A percentile compares a stretch with the other conserved stretches of the same genome.
These are phyloP conservation scores for Blastocystis sp. DNA, from an alignment of 352 stramenopile genomes.

Conservation along the genomic window DNA sequence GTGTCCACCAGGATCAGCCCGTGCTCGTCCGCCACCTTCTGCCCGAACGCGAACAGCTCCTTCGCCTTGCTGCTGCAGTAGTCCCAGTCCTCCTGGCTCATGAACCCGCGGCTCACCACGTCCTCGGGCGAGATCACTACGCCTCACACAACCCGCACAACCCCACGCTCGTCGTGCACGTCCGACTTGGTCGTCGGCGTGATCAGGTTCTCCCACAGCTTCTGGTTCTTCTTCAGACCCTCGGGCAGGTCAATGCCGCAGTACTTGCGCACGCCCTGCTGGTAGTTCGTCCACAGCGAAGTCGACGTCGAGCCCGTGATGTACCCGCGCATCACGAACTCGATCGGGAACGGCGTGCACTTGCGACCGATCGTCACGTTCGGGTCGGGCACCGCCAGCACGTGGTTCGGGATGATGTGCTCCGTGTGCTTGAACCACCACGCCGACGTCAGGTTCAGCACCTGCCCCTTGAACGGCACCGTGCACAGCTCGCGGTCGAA, in stretches of 20 bases:
- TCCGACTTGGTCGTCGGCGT: slow-evolving; percentile 96
- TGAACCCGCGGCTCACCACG: slow-evolving; percentile 86
- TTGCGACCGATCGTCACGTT: slow-evolving; percentile 91
- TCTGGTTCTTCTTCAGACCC: slow-evolving; percentile 92
- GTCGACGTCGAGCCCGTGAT: slow-evolving; percentile 89
- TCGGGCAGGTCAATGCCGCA: slow-evolving; percentile 89
- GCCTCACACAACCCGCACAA: not conserved
- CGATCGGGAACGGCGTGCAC: slow-evolving; percentile 90
- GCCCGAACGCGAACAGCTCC: slow-evolving; percentile 86
- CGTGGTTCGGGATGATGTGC: slow-evolving; percentile 93
- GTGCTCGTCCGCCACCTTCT: slow-evolving; percentile 82
- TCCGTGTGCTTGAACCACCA: slow-evolving; percentile 89
- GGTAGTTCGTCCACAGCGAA: slow-evolving; percentile 98
- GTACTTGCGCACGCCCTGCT: slow-evolving; percentile 87
- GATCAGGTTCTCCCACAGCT: slow-evolving; percentile 86
- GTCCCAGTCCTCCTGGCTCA: slow-evolving; percentile 92
- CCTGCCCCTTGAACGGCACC: slow-evolving; percentile 92
- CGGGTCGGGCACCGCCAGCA: slow-evolving; percentile 86
- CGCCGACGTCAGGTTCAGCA: slow-evolving; percentile 87
- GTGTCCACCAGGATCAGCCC: slow-evolving; percentile 97
- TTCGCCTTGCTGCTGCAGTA: slow-evolving; percentile 86
- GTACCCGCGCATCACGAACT: slow-evolving; percentile 96
- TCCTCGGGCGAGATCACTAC: slow-evolving; percentile 87
- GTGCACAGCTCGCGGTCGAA: slow-evolving; percentile 92
- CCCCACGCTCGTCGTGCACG: slow-evolving; percentile 84